Conservation (phyloP, 2,329 filamentous ascomycete genomes). For the Aspergillus ochraceoroseus region DNA sequence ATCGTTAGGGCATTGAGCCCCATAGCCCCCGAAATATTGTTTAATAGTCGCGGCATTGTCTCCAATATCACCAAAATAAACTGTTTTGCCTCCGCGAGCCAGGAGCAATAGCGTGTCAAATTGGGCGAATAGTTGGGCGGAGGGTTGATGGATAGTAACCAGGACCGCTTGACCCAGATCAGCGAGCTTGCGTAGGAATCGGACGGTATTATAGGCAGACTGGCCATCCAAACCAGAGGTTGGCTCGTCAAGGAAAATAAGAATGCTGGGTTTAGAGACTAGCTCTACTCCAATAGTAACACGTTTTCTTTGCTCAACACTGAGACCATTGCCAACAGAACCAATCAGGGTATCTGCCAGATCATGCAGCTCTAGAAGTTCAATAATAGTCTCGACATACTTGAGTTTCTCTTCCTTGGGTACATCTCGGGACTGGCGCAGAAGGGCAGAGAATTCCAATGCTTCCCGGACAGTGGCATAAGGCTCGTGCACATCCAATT, state of each 20-base stretch:
- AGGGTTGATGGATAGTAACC: constrained; percentile 67
- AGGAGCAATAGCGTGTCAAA: constrained; percentile 66
- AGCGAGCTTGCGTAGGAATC: constrained; percentile 62
- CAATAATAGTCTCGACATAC: constrained; percentile 61
- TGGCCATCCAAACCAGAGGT: constrained; percentile 65
- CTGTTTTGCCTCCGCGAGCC: constrained; percentile 62
- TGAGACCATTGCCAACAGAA: constrained; percentile 44
- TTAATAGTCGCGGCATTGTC: constrained; percentile 60
- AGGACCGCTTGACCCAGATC: constrained; percentile 62
- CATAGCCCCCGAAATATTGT: constrained; percentile 61
- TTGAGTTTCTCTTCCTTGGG: constrained; percentile 57
- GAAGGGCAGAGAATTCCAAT: constrained; percentile 60
- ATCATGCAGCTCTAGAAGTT: constrained; percentile 58
- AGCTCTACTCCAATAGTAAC: constrained; percentile 69
- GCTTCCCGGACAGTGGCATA: constrained; percentile 63
- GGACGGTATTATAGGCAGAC: constrained; percentile 60
- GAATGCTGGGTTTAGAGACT: constrained; percentile 61
- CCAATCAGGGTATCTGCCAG: constrained; percentile 60
- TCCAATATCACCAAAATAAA: constrained; percentile 65
- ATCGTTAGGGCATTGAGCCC: constrained; percentile 57
- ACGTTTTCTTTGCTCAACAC: constrained; percentile 62
- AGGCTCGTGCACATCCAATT: constrained; percentile 63
- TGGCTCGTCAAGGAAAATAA: constrained; percentile 67
- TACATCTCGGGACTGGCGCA: constrained; percentile 53
- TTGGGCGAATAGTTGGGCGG: constrained; percentile 60